A percentile compares a stretch with the other conserved stretches of the same genome.
Evolutionary conservation across 345 rosid species (phyloP).

Genomic region (Linum trigynum): DNA sequence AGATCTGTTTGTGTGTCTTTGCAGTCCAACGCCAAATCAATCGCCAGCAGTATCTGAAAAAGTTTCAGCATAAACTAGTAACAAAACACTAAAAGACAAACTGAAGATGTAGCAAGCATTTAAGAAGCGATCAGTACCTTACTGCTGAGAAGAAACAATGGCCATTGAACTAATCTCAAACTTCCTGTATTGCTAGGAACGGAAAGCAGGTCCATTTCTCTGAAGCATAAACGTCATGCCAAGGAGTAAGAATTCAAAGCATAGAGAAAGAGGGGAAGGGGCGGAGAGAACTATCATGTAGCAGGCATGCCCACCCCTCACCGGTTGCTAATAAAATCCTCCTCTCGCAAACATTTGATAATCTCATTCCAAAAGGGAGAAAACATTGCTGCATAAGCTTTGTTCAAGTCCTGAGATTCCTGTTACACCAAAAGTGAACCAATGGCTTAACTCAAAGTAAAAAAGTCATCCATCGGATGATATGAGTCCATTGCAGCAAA

Average conservation of each 20-base stretch:
- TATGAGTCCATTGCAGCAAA: not conserved
- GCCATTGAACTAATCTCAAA: conserved; percentile 93
- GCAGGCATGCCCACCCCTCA: conserved; percentile 14
- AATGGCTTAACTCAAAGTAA: not conserved
- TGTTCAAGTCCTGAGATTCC: conserved; percentile 62
- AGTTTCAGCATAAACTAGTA: conserved; percentile 7
- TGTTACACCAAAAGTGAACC: conserved; percentile 21
- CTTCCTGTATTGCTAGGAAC: conserved; percentile 93
- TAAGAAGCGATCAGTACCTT: conserved; percentile 44
- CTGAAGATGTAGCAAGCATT: not conserved
- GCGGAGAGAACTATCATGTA: conserved; percentile 3
- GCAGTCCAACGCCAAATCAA: conserved; percentile 93
- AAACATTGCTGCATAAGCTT: conserved; percentile 75
- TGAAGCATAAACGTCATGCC: conserved; percentile 21
- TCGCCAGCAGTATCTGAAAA: conserved; percentile 75
- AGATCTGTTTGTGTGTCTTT: conserved; percentile 68
- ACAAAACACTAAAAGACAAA: not conserved
- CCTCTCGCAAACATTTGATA: conserved; percentile 90
- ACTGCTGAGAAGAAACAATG: conserved; percentile 94
- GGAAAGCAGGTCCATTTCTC: conserved; percentile 95
- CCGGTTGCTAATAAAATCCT: conserved; percentile 93
- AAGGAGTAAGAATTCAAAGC: conserved; percentile 1
- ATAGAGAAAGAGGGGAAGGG: not conserved
- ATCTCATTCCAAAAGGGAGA: conserved; percentile 99
- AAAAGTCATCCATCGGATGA: not conserved